Conservation (phyloP, 176 grass and related monocot species). For the Tillandsia fasciculata region DNA sequence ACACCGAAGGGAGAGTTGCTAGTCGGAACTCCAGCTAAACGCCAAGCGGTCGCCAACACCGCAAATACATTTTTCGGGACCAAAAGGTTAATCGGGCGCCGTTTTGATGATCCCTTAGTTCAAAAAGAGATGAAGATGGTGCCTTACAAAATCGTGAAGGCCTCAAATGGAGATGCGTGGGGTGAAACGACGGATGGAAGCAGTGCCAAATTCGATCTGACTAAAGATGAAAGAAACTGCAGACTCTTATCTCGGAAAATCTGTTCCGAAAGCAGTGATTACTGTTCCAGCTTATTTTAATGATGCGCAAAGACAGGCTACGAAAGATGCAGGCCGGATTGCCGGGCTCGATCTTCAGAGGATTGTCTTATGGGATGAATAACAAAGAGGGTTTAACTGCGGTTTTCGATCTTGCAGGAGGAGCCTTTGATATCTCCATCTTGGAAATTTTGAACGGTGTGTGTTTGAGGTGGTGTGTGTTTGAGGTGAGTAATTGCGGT, state of each 20-base stretch:
- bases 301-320: constrained; percentile 40
- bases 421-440: constrained; percentile 40
- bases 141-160: constrained; percentile 27
- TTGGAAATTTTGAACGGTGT: constrained; percentile 38
- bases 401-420: constrained; percentile 2
- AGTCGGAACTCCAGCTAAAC: constrained; percentile 38
- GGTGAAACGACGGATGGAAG: constrained; percentile 31
- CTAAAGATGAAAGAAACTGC: no score
- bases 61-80: constrained; percentile 32
- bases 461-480: constrained; percentile 41
- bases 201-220: constrained; percentile 31
- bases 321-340: constrained; percentile 40
- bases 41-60: constrained; percentile 36
- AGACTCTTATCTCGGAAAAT: no score
- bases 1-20: constrained; percentile 33
- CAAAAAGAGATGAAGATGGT: constrained; percentile 48
- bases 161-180: constrained; percentile 38
- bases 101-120: constrained; percentile 24
- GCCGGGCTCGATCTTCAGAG: constrained; percentile 35
- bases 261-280: constrained; percentile 22
- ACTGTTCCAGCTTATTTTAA: constrained; percentile 41
- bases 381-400: constrained; percentile 37
- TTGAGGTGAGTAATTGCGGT: constrained; percentile 16
- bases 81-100: constrained; percentile 33
- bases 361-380: constrained; percentile 38